Conservation (phyloP, 116 monocot genomes). For the Posidonia oceanica region DNA sequence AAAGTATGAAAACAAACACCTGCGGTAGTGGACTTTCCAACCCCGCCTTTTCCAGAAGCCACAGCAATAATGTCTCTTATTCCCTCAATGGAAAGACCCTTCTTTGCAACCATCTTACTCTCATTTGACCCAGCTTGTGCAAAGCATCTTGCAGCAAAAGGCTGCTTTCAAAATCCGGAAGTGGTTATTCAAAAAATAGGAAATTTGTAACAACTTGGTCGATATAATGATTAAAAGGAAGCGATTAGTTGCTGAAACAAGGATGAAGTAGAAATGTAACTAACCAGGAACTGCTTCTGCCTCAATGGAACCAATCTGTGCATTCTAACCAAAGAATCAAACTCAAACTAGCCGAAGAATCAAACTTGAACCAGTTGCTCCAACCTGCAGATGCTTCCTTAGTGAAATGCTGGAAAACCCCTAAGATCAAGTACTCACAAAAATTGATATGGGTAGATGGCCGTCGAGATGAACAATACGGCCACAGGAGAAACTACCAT, state of each 20-base stretch:
- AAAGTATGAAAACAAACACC: conserved; percentile 21
- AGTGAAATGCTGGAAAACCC: too few relatives aligned
- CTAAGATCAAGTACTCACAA: too few relatives aligned
- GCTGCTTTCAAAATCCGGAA: too few relatives aligned
- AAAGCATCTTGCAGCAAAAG: conserved; percentile 3
- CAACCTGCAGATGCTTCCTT: too few relatives aligned
- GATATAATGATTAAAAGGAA: not conserved
- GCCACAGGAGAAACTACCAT: too few relatives aligned
- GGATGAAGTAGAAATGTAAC: too few relatives aligned
- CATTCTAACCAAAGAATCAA: not conserved
- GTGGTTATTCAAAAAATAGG: not conserved
- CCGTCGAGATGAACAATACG: too few relatives aligned
- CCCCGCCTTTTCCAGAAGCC: conserved; percentile 94
- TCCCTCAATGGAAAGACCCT: conserved; percentile 41
- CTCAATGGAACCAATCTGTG: not conserved
- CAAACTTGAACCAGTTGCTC: not conserved
- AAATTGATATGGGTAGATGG: too few relatives aligned
- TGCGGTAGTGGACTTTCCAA: conserved; percentile 95
- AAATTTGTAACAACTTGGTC: not conserved
- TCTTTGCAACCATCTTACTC: not conserved
- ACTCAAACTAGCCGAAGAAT: too few relatives aligned
- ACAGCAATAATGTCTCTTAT: conserved; percentile 83
- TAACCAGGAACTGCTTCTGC: not conserved
- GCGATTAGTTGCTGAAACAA: not conserved
- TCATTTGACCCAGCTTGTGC: not conserved